A percentile compares a stretch with the other conserved stretches of the same genome.
phyloP scores from a whole-genome alignment of 2,329 filamentous ascomycete species.

The Colletotrichum tanaceti region DNA sequence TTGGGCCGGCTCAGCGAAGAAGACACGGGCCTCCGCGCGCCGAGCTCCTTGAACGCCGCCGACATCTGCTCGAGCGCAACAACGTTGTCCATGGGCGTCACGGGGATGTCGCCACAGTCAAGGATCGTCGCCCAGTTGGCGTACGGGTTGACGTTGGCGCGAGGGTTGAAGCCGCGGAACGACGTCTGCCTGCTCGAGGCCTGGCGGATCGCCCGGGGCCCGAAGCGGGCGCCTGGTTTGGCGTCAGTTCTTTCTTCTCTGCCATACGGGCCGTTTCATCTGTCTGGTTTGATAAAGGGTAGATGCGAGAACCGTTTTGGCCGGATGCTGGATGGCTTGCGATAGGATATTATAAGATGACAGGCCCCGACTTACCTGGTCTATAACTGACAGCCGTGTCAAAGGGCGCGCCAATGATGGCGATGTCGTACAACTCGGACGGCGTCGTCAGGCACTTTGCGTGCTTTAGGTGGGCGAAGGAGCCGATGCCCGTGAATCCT shows the following conservation, averaged over 20 bases:
- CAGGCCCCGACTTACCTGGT: conserved; percentile 60
- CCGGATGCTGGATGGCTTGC: background rate
- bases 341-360: background rate
- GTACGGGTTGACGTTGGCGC: conserved; percentile 87
- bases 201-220: conserved; percentile 86
- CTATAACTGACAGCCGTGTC: conserved; percentile 79
- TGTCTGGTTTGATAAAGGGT: background rate
- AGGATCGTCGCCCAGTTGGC: conserved; percentile 80
- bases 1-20: conserved; percentile 57
- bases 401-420: conserved; percentile 78
- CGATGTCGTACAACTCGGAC: conserved; percentile 74
- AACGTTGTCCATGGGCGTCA: conserved; percentile 87
- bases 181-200: conserved; percentile 84
- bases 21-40: conserved; percentile 52
- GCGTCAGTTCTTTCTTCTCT: background rate
- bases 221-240: conserved; percentile 76
- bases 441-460: conserved; percentile 77
- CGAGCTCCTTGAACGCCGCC: conserved; percentile 79
- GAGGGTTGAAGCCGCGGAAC: conserved; percentile 82
- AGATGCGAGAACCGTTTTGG: background rate
- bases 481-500: conserved; percentile 77
- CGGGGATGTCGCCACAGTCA: conserved; percentile 91
- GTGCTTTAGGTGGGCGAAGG: conserved; percentile 78
- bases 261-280: background rate
- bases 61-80: conserved; percentile 87